Base-by-base conservation (phyloP, 2,329 filamentous ascomycete species). In the Colletotrichum musicola region DNA sequence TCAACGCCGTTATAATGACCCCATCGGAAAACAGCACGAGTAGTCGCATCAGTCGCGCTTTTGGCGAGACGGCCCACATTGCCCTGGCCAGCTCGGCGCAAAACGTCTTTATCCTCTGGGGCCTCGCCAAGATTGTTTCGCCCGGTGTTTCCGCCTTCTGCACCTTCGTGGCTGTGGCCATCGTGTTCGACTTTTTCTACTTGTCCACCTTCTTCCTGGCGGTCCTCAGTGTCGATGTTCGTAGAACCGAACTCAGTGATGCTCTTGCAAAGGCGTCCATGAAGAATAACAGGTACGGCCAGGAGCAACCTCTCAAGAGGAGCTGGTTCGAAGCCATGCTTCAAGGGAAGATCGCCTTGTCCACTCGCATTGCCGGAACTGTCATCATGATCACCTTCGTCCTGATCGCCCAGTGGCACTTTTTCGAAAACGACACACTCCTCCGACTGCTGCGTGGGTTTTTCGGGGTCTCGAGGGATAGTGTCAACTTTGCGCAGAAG, bases 151-250 rank as follows among this genome's bases (percentile, higher is more conserved):
- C 89, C 1, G 91, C 90, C 0, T 94, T 95, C 73, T 95, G 93
- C 78, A 87, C 87, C 1, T 95, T 95, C 77, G 90, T 91, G 3
- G 90, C 90, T 2, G 88, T 95, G 59, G 93, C 92, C 1, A 88
- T 93, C 14, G 79, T 92, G 0, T 91, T 95, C 73, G 93, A 95
- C 77, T 92, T 92, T 70, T 89, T 94, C 74, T 94, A 92, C 74
- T 84, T 94, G 22, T 86, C 93, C 7, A 95, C 92, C 0, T 95
- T 94, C 79, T 95, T 95, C 75, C 83, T 94, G 4, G 89, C 92
- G 1, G 92, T 95, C 13, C 82, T 95, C 25, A 94, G 92, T 74
- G 90, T 95, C 50, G 93, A 95, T 76, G 92, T 95, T 10, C 88
- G 90, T 22, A 86, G 93, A 72, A 89, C 92, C 65, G 93, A 95